Evolutionary conservation across 805 yeast species (phyloP).

Genomic region (Lipomyces oligophaga): DNA sequence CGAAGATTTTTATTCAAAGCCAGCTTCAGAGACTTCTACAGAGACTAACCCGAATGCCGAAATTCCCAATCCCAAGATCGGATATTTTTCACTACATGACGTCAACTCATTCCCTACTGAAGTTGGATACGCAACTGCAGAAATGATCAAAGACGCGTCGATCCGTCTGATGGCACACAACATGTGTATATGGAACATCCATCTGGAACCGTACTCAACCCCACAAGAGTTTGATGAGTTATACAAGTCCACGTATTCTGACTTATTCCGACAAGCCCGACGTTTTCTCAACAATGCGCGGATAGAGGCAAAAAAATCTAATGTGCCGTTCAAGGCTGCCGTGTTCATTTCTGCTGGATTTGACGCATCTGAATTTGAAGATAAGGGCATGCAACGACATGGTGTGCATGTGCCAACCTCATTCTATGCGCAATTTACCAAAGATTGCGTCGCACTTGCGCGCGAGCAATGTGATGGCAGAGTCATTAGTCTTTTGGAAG

Average conservation of each 20-base stretch:
- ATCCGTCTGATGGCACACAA: conserved; percentile 75
- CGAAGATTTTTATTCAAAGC: conserved; percentile 23
- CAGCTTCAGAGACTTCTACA: not conserved
- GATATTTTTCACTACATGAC: conserved; percentile 80
- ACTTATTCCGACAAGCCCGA: conserved; percentile 60
- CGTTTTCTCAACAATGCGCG: conserved; percentile 47
- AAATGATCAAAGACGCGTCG: conserved; percentile 68
- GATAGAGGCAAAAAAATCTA: conserved; percentile 30
- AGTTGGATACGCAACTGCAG: conserved; percentile 67
- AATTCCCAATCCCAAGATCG: conserved; percentile 54
- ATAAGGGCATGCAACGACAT: conserved; percentile 81
- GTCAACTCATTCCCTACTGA: conserved; percentile 85
- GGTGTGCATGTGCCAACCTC: conserved; percentile 76
- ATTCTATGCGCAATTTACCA: conserved; percentile 67
- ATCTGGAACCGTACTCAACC: conserved; percentile 59
- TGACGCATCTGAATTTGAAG: conserved; percentile 81
- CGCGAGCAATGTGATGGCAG: conserved; percentile 58
- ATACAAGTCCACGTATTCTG: conserved; percentile 58
- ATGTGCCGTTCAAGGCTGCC: conserved; percentile 48
- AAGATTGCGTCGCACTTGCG: conserved; percentile 67
- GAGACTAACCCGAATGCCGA: not conserved
- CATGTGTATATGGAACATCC: conserved; percentile 78
- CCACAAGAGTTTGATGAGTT: conserved; percentile 62
- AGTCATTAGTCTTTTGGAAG: conserved; percentile 68
- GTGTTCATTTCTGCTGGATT: conserved; percentile 82